Base-by-base conservation (phyloP, 1,284 basidiomycete genomes). In the Inonotus obliquus region DNA sequence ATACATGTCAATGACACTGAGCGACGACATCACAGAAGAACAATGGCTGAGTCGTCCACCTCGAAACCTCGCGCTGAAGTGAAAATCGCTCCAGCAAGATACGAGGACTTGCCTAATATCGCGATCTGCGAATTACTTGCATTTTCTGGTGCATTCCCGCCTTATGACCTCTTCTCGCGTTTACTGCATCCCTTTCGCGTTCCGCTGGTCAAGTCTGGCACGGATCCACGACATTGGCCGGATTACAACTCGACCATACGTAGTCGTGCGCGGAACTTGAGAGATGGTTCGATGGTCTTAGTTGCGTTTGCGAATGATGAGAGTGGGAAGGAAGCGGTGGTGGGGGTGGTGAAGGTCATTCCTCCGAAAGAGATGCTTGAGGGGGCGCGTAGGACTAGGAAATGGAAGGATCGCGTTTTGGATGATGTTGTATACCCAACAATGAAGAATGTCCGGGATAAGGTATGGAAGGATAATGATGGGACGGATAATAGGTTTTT, bases 191-290 rank as follows among this genome's bases (percentile, higher is more conserved):
- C 61, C 2, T 58, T 62, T 23, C 55, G 55, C 11, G 49, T 21
- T n/a, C 57, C 57, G 5, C 19, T 63, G 21, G 56, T n/a, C 0
- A 56, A 56, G 6, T 39, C 61, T 5, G 61, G 61, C 39, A 53
- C 54, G 23, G 57, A 47, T 19, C 61, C 61, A 49, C 56, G 57
- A 25, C 53, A n/a, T 51, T 63, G 61, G 61, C 61, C 61, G 11
- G 61, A 63, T 32, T 63, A 41, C 57, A 27, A 14, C 1, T 23
- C 52, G 44, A 54, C 57, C 14, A 39, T 63, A 9, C 56, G 57
- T 25, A 11, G 21, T 10, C 27, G 27, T 13, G 39, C 41, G 29
- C 37, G n/a, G 17, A 41, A 54, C 14, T 25, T 63, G 38, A n/a
- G 57, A n/a, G 38, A 59, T 21, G 56, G 61, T 14, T 19, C 19